Evolutionary conservation across 2,329 filamentous ascomycete genomes (phyloP), one percentile per base, ranked within the genome.

Genomic region (Podosphaera aphanis): DNA sequence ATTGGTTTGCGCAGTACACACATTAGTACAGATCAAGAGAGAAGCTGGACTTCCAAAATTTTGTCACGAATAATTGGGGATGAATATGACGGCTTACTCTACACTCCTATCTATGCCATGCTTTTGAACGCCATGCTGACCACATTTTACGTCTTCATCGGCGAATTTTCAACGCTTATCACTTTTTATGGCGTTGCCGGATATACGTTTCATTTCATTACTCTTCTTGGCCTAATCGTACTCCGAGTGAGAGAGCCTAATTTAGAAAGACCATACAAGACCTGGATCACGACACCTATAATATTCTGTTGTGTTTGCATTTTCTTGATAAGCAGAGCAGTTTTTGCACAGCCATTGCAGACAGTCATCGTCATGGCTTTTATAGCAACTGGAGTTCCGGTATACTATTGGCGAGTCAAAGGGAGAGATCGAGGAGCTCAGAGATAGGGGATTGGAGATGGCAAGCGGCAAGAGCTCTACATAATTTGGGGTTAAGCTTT

Each of bases 111-210:
- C 51, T 80, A 86, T 53, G 90, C 90, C 5, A 83, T 95, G 63
- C 57, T 80, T 1, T 74, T 95, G 54, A 98, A 98, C 61, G 71
- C 71, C 36, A 52, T 64, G 2, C 64, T 98, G 19, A 93, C 84
- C 0, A 64, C 71, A 2, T 64, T 71, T 1, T 98, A 95, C 64
- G 77, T 93, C 50, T 57, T 81, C 2, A 76, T 93, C 4, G 90
- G 90, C 62, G 84, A 93, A 60, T 95, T 98, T 59, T 70, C 76
- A 45, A 93, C 88, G 0, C 72, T 98, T 2, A 71, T 95, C 47
- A 95, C 90, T 0, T 98, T 98, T 60, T 95, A 95, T 63, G 90
- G 90, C 47, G 90, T 98, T 11, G 90, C 90, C 0, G 86, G 86
- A 13, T 98, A 98, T 61, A 83, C 83, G 0, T 98, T 98, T 60